A percentile compares a stretch with the other conserved stretches of the same genome.
phyloP scores from a whole-genome alignment of 306 rosid species.

The Lagenaria siceraria region DNA sequence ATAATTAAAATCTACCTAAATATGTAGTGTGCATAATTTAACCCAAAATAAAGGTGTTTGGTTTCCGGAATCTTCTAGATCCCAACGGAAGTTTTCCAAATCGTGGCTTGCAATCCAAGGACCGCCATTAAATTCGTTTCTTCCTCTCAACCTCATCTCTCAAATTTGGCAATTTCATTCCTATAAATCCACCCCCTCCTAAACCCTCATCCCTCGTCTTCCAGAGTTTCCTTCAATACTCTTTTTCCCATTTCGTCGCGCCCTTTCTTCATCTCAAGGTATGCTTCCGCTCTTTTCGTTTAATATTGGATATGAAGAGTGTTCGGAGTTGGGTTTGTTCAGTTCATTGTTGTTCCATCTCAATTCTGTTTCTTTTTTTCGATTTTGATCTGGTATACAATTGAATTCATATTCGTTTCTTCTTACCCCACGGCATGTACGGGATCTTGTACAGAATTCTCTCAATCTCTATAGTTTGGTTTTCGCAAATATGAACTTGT shows the following conservation, averaged over 20 bases:
- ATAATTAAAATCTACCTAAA: no score
- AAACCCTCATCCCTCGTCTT: not conserved
- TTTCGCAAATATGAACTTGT: not conserved
- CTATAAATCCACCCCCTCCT: not conserved
- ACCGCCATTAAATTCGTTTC: not conserved
- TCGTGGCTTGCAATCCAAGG: not conserved
- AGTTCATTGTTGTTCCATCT: not conserved
- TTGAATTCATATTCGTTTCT: not conserved
- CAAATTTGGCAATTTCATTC: not conserved
- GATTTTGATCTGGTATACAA: not conserved
- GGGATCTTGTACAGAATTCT: not conserved
- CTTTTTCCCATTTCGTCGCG: not conserved
- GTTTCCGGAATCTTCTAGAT: not conserved
- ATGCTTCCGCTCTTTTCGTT: not conserved
- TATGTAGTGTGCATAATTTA: no score
- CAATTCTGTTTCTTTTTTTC: not conserved
- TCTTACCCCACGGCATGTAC: not conserved
- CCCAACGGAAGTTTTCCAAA: not conserved
- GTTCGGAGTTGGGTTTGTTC: not conserved
- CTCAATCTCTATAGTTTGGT: not conserved
- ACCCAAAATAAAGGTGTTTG: no score
- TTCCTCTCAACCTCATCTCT: not conserved
- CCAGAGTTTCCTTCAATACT: not conserved
- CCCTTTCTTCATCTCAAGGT: not conserved
- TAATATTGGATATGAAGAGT: not conserved